Base-by-base conservation (phyloP, 2,329 filamentous ascomycete species). In the Fusarium sp. region DNA sequence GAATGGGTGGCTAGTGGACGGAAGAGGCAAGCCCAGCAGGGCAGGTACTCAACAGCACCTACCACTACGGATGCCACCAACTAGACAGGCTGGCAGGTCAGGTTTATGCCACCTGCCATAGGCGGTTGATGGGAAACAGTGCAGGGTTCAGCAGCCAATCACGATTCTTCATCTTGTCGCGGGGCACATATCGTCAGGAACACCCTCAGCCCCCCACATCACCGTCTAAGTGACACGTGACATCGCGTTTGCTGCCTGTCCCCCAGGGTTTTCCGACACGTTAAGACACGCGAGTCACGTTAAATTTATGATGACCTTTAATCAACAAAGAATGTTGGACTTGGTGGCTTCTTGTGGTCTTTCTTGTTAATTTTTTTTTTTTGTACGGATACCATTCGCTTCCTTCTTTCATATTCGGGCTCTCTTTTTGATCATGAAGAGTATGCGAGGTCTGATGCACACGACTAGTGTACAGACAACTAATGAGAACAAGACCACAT, bases 381-480 rank as follows among this genome's bases (percentile, higher is more conserved):
- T 29, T 38, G 25, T 52, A 42, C 34, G 32, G 34, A 42, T 27
- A 43, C 24, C 24, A 20, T 18, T 52, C 24, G 18, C 18, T 52
- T 22, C 50, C 34, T 43, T 27, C 20, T 11, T 24, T 24, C 14
- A 24, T 20, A 40, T n/a, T 49, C 34, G 18, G 34, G 34, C 58
- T 47, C 34, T 14, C 27, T 59, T 50, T 56, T 59, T 63, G 69
- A 75, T 43, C 50, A 83, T 83, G 81, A 77, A 80, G 72, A 78
- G 77, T 72, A 82, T 81, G 77, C 79, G 77, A 63, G 80, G 83
- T 53, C 70, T 83, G 46, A 74, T 83, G 49, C 85, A 88, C 77
- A 84, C 83, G 61, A 87, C 85, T 68, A 87, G 85, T 59, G 78
- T 88, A 32, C 81, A 86, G 57, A 82, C 84, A 50, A 84, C 84